These are phyloP conservation scores for Debaryomyces hansenii DNA, from an alignment of 805 yeast genomes.

Conservation along the genomic window DNA sequence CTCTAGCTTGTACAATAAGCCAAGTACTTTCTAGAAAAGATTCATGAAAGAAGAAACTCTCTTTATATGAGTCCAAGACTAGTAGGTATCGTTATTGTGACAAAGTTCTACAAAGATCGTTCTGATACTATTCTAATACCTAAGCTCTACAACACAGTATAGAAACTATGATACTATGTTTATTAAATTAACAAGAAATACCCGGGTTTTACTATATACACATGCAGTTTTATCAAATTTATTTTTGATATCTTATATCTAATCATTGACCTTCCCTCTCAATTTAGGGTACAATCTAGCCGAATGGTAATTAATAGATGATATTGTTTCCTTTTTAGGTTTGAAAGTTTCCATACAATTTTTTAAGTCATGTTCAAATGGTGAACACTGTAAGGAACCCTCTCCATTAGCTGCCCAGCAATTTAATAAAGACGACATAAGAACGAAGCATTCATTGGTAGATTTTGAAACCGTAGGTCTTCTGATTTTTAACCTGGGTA, in stretches of 20 bases:
- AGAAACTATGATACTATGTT: too few species aligned
- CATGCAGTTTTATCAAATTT: too few species aligned
- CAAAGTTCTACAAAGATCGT: too few species aligned
- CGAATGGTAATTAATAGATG: constrained; percentile 57
- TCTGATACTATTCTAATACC: too few species aligned
- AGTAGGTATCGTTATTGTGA: too few species aligned
- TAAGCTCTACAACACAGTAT: too few species aligned
- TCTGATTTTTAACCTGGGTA: constrained; percentile 71
- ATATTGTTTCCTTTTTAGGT: constrained; percentile 39
- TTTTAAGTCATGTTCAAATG: constrained; percentile 68
- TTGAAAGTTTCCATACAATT: constrained; percentile 61
- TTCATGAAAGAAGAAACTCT: too few species aligned
- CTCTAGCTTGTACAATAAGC: too few species aligned
- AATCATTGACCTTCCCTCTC: constrained; percentile 44
- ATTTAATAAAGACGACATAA: constrained; percentile 81
- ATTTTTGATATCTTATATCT: constrained; percentile 2
- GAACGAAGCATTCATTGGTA: constrained; percentile 72
- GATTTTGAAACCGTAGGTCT: constrained; percentile 57
- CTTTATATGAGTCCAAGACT: too few species aligned
- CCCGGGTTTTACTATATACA: not conserved
- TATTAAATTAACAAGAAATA: too few species aligned
- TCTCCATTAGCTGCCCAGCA: constrained; percentile 98
- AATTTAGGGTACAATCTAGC: constrained; percentile 56
- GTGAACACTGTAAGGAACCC: constrained; percentile 65
- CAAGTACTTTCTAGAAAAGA: too few species aligned